Percentiles rank a stretch among this genome's conserved stretches.
Conservation (phyloP, 1,139 yeast genomes). For the Lodderomyces margitis region DNA sequence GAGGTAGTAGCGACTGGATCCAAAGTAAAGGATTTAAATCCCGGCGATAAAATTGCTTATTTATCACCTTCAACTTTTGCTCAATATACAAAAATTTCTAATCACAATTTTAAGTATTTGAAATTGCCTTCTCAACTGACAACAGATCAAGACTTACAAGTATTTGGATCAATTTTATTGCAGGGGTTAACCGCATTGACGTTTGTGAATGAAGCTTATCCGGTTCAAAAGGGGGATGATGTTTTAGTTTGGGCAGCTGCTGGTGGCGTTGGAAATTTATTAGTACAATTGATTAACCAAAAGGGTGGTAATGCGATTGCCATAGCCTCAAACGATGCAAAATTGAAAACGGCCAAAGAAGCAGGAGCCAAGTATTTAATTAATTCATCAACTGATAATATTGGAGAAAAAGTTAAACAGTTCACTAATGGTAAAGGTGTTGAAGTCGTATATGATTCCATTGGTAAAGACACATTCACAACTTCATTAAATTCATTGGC, state of each 20-base stretch:
- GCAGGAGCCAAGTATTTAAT: slow-evolving; percentile 77
- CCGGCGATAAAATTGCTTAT: slow-evolving; percentile 76
- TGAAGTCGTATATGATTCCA: slow-evolving; percentile 70
- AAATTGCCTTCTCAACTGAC: slow-evolving; percentile 51
- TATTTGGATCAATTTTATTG: slow-evolving; percentile 58
- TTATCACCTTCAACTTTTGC: slow-evolving; percentile 56
- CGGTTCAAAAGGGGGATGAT: slow-evolving; percentile 64
- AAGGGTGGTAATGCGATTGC: slow-evolving; percentile 83
- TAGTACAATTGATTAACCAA: slow-evolving; percentile 59
- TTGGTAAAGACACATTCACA: slow-evolving; percentile 78
- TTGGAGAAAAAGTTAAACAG: slow-evolving; percentile 57
- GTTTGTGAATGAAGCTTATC: slow-evolving; percentile 62
- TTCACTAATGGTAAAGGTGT: slow-evolving; percentile 74
- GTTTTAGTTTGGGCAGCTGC: slow-evolving; percentile 89
- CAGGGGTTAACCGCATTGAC: slow-evolving; percentile 83
- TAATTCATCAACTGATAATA: slow-evolving; percentile 57
- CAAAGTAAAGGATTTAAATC: slow-evolving; percentile 51
- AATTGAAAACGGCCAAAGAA: slow-evolving; percentile 55
- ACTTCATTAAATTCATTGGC: slow-evolving; percentile 61
- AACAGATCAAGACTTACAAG: slow-evolving; percentile 46
- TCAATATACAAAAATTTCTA: slow-evolving; percentile 58
- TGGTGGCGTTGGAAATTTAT: slow-evolving; percentile 81
- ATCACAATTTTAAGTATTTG: slow-evolving; percentile 27
- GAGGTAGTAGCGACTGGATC: slow-evolving; percentile 66
- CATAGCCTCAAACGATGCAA: slow-evolving; percentile 72